Base-by-base conservation (phyloP, 2,329 filamentous ascomycete species). In the Aspergillus sp. region DNA sequence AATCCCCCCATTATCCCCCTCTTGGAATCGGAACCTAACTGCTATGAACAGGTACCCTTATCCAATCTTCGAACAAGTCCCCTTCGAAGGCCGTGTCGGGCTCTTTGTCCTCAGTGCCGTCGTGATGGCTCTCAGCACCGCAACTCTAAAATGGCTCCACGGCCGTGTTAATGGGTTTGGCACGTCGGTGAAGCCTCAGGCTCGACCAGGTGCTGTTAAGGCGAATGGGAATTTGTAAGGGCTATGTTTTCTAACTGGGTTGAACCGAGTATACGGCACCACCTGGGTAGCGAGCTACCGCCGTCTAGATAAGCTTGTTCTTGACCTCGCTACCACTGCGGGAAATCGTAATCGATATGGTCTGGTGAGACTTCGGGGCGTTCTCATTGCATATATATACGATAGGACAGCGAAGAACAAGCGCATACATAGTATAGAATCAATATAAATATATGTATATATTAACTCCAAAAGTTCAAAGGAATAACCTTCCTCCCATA, bases 51-150 rank as follows among this genome's bases (percentile, higher is more conserved):
- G 87, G 80, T 96, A 96, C 66, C 91, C 92, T 0, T 96, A 97
- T 73, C 92, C 93, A 1, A 82, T 96, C 24, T 93, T 97, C 62
- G 86, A 80, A 8, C 71, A 89, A 45, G 77, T 96, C 42, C 82
- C 80, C 50, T 89, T 86, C 0, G 70, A 77, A 49, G 87, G 91
- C 68, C 83, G 93, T 19, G 77, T 86, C 8, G 75, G 83, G 0
- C 78, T 96, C 9, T 96, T 96, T 65, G 80, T 80, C 1, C 76
- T 84, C 17, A 89, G 89, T 42, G 91, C 90, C 1, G 68, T 82
- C 1, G 74, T 90, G 15, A 93, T 96, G 85, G 87, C 89, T 2
- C 71, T 79, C 3, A 91, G 86, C 63, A 93, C 90, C 0, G 77
- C 84, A 20, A 75, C 80, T 9, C 76, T 96, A 61, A 89, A 91